A percentile compares a stretch with the other conserved stretches of the same genome.
Conservation (phyloP, 108 stramenopile genomes). For the Nitzschia sp. region DNA sequence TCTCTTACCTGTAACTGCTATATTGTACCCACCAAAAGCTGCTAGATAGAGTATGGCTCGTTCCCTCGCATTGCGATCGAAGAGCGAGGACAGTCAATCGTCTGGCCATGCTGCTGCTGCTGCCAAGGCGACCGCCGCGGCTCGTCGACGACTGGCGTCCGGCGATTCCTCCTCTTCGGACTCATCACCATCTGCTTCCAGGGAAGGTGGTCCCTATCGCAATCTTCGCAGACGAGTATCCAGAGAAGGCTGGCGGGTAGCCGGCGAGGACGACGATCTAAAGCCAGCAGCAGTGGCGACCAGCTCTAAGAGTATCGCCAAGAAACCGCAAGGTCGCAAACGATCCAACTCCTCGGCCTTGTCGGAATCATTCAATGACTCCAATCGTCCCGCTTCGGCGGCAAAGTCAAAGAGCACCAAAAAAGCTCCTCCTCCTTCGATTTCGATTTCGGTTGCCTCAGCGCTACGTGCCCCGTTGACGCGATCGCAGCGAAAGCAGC, state of each 20-base stretch:
- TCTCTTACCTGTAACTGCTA: too few relatives aligned
- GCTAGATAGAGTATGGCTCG: constrained; percentile 4
- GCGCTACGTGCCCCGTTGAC: background rate
- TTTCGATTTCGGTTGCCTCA: background rate
- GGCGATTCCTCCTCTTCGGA: background rate
- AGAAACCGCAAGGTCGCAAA: background rate
- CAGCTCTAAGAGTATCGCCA: too few relatives aligned
- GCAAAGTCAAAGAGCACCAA: background rate
- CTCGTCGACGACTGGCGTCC: background rate
- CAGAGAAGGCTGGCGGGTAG: background rate
- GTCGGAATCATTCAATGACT: too few relatives aligned
- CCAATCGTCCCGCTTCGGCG: background rate
- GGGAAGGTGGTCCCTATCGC: constrained; percentile 12
- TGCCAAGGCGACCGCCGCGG: background rate
- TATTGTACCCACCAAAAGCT: too few relatives aligned
- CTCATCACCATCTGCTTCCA: background rate
- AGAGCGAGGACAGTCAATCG: too few relatives aligned
- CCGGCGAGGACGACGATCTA: background rate
- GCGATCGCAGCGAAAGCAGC: background rate
- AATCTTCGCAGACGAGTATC: constrained; percentile 3
- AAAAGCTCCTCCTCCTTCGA: background rate
- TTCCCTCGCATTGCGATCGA: background rate
- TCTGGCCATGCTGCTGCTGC: background rate
- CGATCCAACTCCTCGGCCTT: background rate
- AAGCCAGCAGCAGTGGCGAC: too few relatives aligned